These are phyloP conservation scores for Hypoxylon perforatum DNA, from an alignment of 495 filamentous ascomycete genomes.

Conservation along the genomic window DNA sequence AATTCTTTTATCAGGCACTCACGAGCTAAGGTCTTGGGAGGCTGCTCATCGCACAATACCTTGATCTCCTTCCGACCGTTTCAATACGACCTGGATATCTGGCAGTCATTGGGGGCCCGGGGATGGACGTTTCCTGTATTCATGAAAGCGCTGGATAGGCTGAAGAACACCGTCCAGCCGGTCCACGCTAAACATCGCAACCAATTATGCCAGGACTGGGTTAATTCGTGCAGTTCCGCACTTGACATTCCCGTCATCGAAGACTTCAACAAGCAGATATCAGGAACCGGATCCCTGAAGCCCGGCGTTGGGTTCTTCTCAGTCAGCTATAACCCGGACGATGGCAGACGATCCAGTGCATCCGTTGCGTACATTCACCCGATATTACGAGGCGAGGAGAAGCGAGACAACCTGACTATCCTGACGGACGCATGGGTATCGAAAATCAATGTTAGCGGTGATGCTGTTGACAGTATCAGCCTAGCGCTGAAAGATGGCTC, in stretches of 20 bases:
- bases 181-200: constrained; percentile 81
- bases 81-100: constrained; percentile 78
- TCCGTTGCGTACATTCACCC: constrained; percentile 90
- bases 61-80: constrained; percentile 87
- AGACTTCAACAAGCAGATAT: constrained; percentile 85
- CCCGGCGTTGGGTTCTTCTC: constrained; percentile 86
- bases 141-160: constrained; percentile 76
- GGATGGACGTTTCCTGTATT: constrained; percentile 85
- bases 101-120: constrained; percentile 73
- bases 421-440: constrained; percentile 84
- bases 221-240: constrained; percentile 75
- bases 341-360: constrained; percentile 80
- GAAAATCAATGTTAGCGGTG: constrained; percentile 73
- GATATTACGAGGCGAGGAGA: constrained; percentile 79
- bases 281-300: constrained; percentile 71
- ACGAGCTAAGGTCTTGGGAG: constrained; percentile 84
- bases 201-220: constrained; percentile 86
- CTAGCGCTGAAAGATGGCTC: constrained; percentile 73
- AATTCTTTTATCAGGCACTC: constrained; percentile 88
- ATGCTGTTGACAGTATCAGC: constrained; percentile 72
- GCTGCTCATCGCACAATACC: constrained; percentile 89
- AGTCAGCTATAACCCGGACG: constrained; percentile 83
- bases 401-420: constrained; percentile 79
- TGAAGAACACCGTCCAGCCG: constrained; percentile 83
- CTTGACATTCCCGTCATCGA: constrained; percentile 79